Evolutionary conservation across 768 basidiomycete species (phyloP), one percentile per base, ranked within the genome.

Genomic region (Boletales sp.): DNA sequence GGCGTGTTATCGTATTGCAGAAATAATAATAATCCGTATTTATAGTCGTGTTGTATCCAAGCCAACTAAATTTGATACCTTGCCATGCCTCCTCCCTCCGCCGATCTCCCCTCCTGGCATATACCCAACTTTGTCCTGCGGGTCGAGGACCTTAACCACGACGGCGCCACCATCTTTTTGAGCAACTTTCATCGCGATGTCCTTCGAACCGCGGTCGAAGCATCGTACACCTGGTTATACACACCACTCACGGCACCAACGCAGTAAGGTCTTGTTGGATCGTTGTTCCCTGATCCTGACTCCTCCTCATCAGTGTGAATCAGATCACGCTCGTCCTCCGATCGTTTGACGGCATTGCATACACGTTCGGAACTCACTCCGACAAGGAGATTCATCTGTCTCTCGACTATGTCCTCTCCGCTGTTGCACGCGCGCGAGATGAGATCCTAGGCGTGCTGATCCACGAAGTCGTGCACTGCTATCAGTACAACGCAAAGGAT

Each of bases 401-500:
- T 8, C 75, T 85, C 19, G 74, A 83, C 42, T 80, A 90, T 66
- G 75, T 90, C 65, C 68, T 68, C 44, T 70, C 72, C 46, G 68
- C 65, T 32, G 60, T 61, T 13, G 48, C 69, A 50, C 70, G 74
- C 36, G 73, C 79, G 47, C 60, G 68, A 28, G 75, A 84, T 41
- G 88, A 91, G 68, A 83, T 90, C 43, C 55, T 70, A 37, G 89
- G 88, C 5, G 86, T 90, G 4, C 71, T 91, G 4, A 70, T 77
- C 33, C 88, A 87, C 62, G 87, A 91, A 67, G 76, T 86, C 61
- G 87, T 88, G 7, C 89, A 91, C 55, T 90, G 85, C 60, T 90
- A 76, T 62, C 89, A 90, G 60, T 79, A 82, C 66, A 75, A 87
- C 57, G 86, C 76, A 2, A 60, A 70, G 19, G 82, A 73, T 21